These are phyloP conservation scores for Solanum hybrid DNA, from an alignment of 305 asterid species.

Conservation along the genomic window DNA sequence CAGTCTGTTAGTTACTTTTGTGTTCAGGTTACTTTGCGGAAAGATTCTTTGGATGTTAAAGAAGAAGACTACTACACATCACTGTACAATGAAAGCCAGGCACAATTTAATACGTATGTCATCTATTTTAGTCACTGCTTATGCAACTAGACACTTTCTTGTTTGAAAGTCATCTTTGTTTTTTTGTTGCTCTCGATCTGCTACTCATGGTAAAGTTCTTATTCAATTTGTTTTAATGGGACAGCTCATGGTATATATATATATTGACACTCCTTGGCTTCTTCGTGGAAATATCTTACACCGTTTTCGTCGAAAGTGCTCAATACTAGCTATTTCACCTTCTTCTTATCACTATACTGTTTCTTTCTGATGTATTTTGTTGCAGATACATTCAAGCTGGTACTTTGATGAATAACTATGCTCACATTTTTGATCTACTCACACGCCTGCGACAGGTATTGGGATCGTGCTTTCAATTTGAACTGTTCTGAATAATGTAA, in stretches of 20 bases:
- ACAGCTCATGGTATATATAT: neutral
- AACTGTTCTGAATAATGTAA: slow-evolving; percentile 1
- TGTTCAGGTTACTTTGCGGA: slow-evolving; percentile 60
- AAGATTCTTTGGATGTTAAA: slow-evolving; percentile 67
- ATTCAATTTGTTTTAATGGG: neutral
- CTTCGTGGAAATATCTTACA: neutral
- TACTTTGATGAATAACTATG: slow-evolving; percentile 78
- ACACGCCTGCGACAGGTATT: slow-evolving; percentile 92
- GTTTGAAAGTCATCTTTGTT: neutral
- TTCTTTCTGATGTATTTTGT: slow-evolving; percentile 3
- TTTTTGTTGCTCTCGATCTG: neutral
- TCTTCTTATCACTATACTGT: neutral
- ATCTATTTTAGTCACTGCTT: neutral
- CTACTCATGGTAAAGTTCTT: neutral
- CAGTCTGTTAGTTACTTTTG: slow-evolving; percentile 2
- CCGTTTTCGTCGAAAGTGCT: neutral
- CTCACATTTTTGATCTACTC: slow-evolving; percentile 89
- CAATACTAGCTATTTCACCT: neutral
- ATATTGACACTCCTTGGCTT: neutral
- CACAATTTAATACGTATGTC: slow-evolving; percentile 76
- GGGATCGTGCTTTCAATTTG: neutral
- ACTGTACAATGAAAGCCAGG: slow-evolving; percentile 73
- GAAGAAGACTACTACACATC: slow-evolving; percentile 31
- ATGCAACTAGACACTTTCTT: neutral
- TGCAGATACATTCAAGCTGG: slow-evolving; percentile 73